phyloP scores from a whole-genome alignment of 2,329 filamentous ascomycete genomes.

The Sclerotinia borealis region DNA sequence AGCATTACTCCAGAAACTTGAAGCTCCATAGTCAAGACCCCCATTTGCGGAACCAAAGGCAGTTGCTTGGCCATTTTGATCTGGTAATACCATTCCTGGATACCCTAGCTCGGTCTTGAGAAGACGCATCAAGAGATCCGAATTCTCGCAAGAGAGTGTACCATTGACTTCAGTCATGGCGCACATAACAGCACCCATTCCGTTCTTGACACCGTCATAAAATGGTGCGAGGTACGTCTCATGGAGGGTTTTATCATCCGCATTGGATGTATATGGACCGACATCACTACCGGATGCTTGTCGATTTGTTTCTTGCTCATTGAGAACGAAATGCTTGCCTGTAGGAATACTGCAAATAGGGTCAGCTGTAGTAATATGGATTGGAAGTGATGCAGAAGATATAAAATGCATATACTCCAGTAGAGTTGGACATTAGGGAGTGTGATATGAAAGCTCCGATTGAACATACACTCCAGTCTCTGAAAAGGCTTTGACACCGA shows the following conservation, averaged over 20 bases:
- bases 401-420: not conserved
- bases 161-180: conserved; percentile 39
- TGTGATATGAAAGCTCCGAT: not conserved
- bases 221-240: conserved; percentile 70
- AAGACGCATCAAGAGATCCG: conserved; percentile 19
- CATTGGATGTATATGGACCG: conserved; percentile 33
- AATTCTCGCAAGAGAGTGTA: conserved; percentile 60
- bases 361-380: not conserved
- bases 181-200: conserved; percentile 18
- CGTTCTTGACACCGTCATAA: conserved; percentile 32
- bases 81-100: conserved; percentile 24
- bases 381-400: too few relatives aligned
- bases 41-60: conserved; percentile 27
- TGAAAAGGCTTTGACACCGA: conserved; percentile 14
- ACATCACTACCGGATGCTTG: conserved; percentile 15
- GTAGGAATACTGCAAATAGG: not conserved
- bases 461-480: conserved; percentile 14
- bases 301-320: conserved; percentile 22
- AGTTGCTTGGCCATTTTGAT: conserved; percentile 22
- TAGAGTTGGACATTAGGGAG: not conserved
- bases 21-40: conserved; percentile 39
- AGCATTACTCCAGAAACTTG: conserved; percentile 59
- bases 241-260: conserved; percentile 64
- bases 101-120: conserved; percentile 31
- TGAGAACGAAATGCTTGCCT: conserved; percentile 22